Conservation (phyloP, 2,329 filamentous ascomycete species). For the Penicillium janthinellum region DNA sequence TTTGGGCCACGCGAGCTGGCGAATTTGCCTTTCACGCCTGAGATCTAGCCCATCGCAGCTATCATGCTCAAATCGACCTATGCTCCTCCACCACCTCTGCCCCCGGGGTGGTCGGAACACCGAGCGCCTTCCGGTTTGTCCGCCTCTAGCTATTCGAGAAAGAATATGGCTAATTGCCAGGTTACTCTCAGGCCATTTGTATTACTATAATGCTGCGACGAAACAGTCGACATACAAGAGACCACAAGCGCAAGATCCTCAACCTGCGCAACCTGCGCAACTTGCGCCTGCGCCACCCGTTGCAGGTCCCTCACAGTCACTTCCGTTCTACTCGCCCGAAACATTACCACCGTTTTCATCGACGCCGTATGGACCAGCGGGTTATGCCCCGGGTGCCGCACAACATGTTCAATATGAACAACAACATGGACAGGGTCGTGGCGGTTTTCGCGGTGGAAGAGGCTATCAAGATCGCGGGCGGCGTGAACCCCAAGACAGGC, state of each 20-base stretch:
- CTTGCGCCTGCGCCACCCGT: conserved; percentile 29
- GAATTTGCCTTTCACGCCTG: conserved; percentile 3
- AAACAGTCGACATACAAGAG: conserved; percentile 86
- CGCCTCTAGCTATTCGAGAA: conserved; percentile 12
- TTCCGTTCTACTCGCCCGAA: conserved; percentile 35
- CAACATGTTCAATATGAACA: conserved; percentile 28
- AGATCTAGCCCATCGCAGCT: not conserved
- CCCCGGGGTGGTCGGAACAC: conserved; percentile 88
- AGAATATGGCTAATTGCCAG: conserved; percentile 22
- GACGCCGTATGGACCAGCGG: conserved; percentile 37
- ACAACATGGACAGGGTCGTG: conserved; percentile 43
- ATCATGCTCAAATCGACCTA: conserved; percentile 78
- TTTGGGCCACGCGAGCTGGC: conserved; percentile 10
- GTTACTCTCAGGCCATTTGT: conserved; percentile 65
- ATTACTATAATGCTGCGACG: conserved; percentile 82
- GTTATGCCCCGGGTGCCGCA: conserved; percentile 17
- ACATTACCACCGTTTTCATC: conserved; percentile 41
- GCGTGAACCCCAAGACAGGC: conserved; percentile 74
- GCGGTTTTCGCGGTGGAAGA: conserved; percentile 53
- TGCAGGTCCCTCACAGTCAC: conserved; percentile 46
- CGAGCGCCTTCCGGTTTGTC: conserved; percentile 72
- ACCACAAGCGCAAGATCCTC: conserved; percentile 53
- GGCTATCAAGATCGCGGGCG: conserved; percentile 62
- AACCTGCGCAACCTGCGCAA: conserved; percentile 24
- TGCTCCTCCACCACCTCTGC: conserved; percentile 66